Base-by-base conservation (phyloP, 441 rosid genomes). In the Euphorbia corollata region DNA sequence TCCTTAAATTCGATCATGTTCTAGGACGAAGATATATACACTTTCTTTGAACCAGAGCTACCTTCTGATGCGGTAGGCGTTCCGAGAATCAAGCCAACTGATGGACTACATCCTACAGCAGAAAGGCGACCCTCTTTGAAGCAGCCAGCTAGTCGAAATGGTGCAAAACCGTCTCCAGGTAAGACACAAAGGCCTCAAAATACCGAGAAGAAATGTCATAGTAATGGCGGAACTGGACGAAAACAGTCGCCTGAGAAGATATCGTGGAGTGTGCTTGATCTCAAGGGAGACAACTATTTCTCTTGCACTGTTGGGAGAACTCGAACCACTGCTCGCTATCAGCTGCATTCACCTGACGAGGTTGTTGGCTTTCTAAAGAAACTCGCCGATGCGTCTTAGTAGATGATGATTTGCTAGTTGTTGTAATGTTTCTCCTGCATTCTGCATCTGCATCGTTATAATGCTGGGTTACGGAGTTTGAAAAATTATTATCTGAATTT, bases 231-330 rank as follows among this genome's bases (percentile, higher is more conserved):
- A 38, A 75, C 77, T 75, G 78, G 78, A 47, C 68, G 83, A 48
- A 81, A 82, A 11, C 78, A 89, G 47, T 81, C 90, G 20, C 82
- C 86, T 0, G 97, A 87, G 58, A 92, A 86, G 77, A 86, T 78
- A 45, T 87, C 99, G 11, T 90, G 96, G 95, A 92, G 86, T 47
- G 98, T 95, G 75, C 99, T 95, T 53, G 99, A 95, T 82, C 98
- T 95, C 71, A 95, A 90, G 78, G 90, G 87, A 63, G 97, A 92
- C 51, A 90, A 95, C 71, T 95, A 95, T 82, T 95, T 95, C 85
- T 95, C 99, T 8, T 90, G 98, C 57, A 83, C 99, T 2, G 99
- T 95, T 7, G 97, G 96, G n/a, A 82, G 99, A 69, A 80, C 79
- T 13, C 91, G 93, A 2, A 86, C 99, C 6, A 85, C 55, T 71